Conservation (phyloP, 1,284 basidiomycete genomes). For the Ganoderma lingzhi region DNA sequence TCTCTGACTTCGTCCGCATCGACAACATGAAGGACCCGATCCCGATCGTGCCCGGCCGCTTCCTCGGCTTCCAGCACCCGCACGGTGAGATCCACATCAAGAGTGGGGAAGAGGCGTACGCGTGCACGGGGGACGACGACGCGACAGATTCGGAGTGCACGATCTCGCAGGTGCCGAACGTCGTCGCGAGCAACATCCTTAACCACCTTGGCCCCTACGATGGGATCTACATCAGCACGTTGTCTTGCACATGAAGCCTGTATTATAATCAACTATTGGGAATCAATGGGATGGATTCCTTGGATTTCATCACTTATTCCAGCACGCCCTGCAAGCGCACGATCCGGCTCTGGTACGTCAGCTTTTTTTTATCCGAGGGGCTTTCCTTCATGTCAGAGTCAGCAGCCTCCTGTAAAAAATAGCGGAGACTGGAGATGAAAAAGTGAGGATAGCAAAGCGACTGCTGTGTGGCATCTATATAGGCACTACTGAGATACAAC, state of each 20-base stretch:
- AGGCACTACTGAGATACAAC: too few species aligned
- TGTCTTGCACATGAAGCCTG: slow-evolving; percentile 47
- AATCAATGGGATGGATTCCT: slow-evolving; percentile 11
- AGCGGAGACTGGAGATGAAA: too few species aligned
- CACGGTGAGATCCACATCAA: slow-evolving; percentile 49
- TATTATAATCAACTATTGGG: slow-evolving; percentile 13
- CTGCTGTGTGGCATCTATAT: too few species aligned
- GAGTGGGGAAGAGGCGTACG: slow-evolving; percentile 34
- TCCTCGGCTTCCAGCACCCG: slow-evolving; percentile 48
- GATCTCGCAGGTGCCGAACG: slow-evolving; percentile 52
- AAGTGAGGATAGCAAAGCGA: too few species aligned
- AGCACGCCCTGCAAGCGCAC: not conserved
- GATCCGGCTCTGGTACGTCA: too few species aligned
- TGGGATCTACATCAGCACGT: slow-evolving; percentile 58
- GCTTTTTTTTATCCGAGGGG: too few species aligned
- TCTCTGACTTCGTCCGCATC: slow-evolving; percentile 45
- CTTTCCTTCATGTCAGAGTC: too few species aligned
- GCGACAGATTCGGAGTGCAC: slow-evolving; percentile 55
- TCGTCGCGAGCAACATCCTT: slow-evolving; percentile 51
- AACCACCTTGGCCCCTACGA: slow-evolving; percentile 65
- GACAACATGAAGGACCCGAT: slow-evolving; percentile 48
- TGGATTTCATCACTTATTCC: not conserved
- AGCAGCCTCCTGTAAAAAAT: too few species aligned
- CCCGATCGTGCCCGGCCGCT: slow-evolving; percentile 49
- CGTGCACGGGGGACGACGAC: slow-evolving; percentile 53